Evolutionary conservation across 2,329 filamentous ascomycete species (phyloP), one percentile per base, ranked within the genome.

Genomic region (Aspergillus pseudoterreus): DNA sequence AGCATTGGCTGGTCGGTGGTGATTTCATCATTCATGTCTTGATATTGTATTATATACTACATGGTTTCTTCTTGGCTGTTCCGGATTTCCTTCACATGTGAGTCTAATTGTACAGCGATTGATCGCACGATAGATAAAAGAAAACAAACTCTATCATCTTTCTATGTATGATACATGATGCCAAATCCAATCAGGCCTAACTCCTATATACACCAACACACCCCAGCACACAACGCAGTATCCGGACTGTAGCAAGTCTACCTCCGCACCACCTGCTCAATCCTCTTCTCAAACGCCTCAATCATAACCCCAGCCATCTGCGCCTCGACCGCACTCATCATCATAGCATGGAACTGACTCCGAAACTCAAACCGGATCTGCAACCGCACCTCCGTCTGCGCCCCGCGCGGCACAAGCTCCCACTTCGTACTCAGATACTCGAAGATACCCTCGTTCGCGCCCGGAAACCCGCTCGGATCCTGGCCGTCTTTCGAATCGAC

Each of bases 241-340:
- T 14, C 30, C 27, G 8, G 9, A 33, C 6, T 6, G 22, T 47
- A 30, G 27, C 43, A 15, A 43, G 9, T 32, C 35, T 35, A 52
- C 24, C 15, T 32, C 32, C 49, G 22, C 36, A 82, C 69, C 44
- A 90, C 67, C 62, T 81, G 75, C 65, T 76, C 77, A 5, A 94
- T 91, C 64, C 88, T 80, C 71, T 83, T 82, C 75, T 96, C 92
- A 75, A 99, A 99, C 1, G 94, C 92, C 69, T 89, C 85, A 58
- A 97, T 88, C 91, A 99, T 96, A 57, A 88, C 79, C 4, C 84
- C 85, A 1, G 90, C 92, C 57, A 96, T 84, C 72, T 89, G 90
- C 30, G 90, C 87, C 58, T 90, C 90, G 21, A 94, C 85, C 32
- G 88, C 86, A 35, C 84, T 81, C 68, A 92, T 94, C 66, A 96